A percentile compares a stretch with the other conserved stretches of the same genome.
phyloP scores from a whole-genome alignment of 108 stramenopile genomes.

The Nitzschia putrida region DNA sequence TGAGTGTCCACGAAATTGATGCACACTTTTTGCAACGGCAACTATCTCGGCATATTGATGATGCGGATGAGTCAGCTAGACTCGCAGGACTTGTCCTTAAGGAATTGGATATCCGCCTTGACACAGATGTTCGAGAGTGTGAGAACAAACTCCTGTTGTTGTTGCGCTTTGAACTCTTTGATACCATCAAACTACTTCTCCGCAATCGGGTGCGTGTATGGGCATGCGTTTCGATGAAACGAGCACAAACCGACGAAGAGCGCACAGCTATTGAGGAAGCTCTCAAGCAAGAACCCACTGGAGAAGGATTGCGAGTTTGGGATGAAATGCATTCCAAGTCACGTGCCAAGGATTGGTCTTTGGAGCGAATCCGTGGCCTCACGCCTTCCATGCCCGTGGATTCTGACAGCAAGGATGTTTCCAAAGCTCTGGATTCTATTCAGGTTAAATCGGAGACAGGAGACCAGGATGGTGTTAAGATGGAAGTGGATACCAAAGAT shows the following conservation, averaged over 20 bases:
- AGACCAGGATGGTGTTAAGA: slow-evolving; percentile 40
- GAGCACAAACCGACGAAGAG: slow-evolving; percentile 85
- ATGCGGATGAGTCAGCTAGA: slow-evolving; percentile 84
- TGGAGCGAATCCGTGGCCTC: slow-evolving; percentile 73
- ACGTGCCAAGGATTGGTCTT: slow-evolving; percentile 79
- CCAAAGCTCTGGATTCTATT: slow-evolving; percentile 71
- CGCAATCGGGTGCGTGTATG: slow-evolving; percentile 87
- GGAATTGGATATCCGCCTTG: slow-evolving; percentile 61
- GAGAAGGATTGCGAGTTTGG: slow-evolving; percentile 84
- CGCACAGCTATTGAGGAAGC: slow-evolving; percentile 79
- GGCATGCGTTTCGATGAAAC: slow-evolving; percentile 93
- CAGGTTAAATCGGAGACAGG: slow-evolving; percentile 41
- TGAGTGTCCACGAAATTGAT: slow-evolving; percentile 94
- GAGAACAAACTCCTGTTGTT: slow-evolving; percentile 94
- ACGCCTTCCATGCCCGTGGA: slow-evolving; percentile 60
- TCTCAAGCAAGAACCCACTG: slow-evolving; percentile 73
- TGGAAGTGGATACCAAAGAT: slow-evolving; percentile 36
- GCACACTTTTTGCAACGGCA: slow-evolving; percentile 94
- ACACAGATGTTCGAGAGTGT: slow-evolving; percentile 81
- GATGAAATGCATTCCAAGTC: slow-evolving; percentile 80
- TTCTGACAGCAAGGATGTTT: slow-evolving; percentile 46
- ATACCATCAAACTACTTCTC: slow-evolving; percentile 91
- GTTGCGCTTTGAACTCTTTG: slow-evolving; percentile 95
- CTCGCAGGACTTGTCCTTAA: slow-evolving; percentile 84
- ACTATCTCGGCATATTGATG: slow-evolving; percentile 81